Percentiles rank a stretch among this genome's conserved stretches.
Evolutionary conservation across 768 basidiomycete species (phyloP).

Genomic region (Hypholoma fasciculare): DNA sequence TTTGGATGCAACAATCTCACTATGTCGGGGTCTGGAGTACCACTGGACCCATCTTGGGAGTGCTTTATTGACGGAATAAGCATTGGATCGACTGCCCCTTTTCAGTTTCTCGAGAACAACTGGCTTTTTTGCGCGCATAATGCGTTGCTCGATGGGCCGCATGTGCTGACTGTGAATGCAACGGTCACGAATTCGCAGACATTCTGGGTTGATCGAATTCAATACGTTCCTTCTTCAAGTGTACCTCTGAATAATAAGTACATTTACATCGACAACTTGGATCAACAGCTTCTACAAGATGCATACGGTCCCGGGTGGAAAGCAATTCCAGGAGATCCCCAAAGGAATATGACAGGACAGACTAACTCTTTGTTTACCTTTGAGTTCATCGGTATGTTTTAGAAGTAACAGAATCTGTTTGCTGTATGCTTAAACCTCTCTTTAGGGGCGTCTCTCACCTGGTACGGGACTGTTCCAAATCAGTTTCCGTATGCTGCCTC

Average conservation of each 20-base stretch:
- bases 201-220: constrained; percentile 29
- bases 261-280: constrained; percentile 12
- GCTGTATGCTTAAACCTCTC: background rate
- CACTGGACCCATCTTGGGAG: constrained; percentile 22
- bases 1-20: constrained; percentile 16
- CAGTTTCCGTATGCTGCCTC: background rate
- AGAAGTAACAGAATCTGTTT: too few relatives aligned
- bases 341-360: background rate
- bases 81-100: background rate
- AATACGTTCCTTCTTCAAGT: constrained; percentile 23
- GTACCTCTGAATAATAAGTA: constrained; percentile 6
- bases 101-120: background rate
- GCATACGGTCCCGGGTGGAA: constrained; percentile 11
- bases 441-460: background rate
- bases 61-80: constrained; percentile 20
- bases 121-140: background rate
- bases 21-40: constrained; percentile 9
- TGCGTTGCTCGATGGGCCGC: constrained; percentile 21
- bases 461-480: background rate
- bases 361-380: background rate
- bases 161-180: constrained; percentile 25
- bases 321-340: background rate
- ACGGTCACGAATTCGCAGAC: constrained; percentile 21
- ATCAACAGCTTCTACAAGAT: constrained; percentile 6
- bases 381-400: background rate